phyloP scores from a whole-genome alignment of 805 yeast genomes.

The Ogataea methylovora region DNA sequence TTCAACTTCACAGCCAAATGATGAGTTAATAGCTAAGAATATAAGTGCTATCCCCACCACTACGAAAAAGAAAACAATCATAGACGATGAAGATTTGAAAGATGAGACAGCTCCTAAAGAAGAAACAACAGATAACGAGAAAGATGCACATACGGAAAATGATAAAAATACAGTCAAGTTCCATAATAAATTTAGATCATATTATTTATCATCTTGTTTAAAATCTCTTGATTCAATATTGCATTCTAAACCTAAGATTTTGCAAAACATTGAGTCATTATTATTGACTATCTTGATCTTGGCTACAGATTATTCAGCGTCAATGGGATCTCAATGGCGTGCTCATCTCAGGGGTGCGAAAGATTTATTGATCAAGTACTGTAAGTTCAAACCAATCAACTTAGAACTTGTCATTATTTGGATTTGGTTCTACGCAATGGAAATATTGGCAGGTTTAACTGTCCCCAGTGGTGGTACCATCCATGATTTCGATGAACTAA shows the following conservation, averaged over 20 bases:
- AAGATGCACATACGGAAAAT: background rate
- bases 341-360: constrained; percentile 65
- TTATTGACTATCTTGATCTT: constrained; percentile 60
- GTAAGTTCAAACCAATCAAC: constrained; percentile 21
- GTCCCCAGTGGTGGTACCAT: constrained; percentile 56
- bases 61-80: background rate
- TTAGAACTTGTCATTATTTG: constrained; percentile 31
- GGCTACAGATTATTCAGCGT: constrained; percentile 57
- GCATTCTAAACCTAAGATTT: constrained; percentile 30
- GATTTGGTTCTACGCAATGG: constrained; percentile 57
- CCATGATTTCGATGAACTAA: constrained; percentile 41
- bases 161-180: constrained; percentile 9
- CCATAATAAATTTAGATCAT: constrained; percentile 55
- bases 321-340: constrained; percentile 56
- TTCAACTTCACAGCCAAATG: background rate
- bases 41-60: background rate
- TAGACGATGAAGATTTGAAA: too few species aligned
- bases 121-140: background rate
- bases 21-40: too few species aligned
- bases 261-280: constrained; percentile 59
- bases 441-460: constrained; percentile 51
- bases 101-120: too few species aligned
- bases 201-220: constrained; percentile 59
- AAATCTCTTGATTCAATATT: constrained; percentile 48
- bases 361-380: constrained; percentile 48